A percentile compares a stretch with the other conserved stretches of the same genome.
phyloP scores from a whole-genome alignment of 1,284 basidiomycete genomes.

The Wallemia mellicola region DNA sequence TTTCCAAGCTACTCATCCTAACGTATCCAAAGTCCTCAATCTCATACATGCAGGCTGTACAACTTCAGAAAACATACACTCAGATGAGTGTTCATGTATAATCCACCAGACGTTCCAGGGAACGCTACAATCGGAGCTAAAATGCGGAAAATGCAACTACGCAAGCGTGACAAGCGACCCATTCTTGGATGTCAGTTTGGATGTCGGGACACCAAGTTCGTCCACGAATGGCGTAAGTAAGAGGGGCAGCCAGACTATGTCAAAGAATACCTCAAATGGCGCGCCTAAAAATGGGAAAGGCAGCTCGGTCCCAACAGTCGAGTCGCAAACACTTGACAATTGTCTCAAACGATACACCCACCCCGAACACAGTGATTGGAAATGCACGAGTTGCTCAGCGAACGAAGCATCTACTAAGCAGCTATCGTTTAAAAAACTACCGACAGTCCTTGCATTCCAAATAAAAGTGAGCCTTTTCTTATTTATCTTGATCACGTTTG shows the following conservation, averaged over 20 bases:
- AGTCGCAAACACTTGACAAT: neutral
- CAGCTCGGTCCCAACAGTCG: neutral
- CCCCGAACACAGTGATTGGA: neutral
- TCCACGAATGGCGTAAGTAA: constrained; percentile 16
- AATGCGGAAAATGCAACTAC: constrained; percentile 42
- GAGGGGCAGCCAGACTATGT: neutral
- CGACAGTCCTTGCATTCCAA: constrained; percentile 75
- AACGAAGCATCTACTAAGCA: constrained; percentile 44
- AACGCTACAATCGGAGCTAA: constrained; percentile 58
- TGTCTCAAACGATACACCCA: neutral
- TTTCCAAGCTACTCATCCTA: neutral
- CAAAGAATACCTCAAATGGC: neutral
- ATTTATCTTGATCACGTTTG: too few species aligned
- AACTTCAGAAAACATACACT: constrained; percentile 27
- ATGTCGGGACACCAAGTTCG: constrained; percentile 27
- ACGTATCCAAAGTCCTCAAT: constrained; percentile 49
- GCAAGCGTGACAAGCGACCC: constrained; percentile 56
- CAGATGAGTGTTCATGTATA: constrained; percentile 45
- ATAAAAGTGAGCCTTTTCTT: too few species aligned
- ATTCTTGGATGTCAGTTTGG: constrained; percentile 70
- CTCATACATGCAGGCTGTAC: constrained; percentile 52
- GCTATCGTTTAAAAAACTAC: constrained; percentile 51
- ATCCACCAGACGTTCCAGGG: constrained; percentile 76
- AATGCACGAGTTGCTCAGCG: neutral
- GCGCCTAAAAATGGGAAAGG: neutral